phyloP scores from a whole-genome alignment of 2,329 filamentous ascomycete genomes.

The Macrophomina pseudophaseolina region DNA sequence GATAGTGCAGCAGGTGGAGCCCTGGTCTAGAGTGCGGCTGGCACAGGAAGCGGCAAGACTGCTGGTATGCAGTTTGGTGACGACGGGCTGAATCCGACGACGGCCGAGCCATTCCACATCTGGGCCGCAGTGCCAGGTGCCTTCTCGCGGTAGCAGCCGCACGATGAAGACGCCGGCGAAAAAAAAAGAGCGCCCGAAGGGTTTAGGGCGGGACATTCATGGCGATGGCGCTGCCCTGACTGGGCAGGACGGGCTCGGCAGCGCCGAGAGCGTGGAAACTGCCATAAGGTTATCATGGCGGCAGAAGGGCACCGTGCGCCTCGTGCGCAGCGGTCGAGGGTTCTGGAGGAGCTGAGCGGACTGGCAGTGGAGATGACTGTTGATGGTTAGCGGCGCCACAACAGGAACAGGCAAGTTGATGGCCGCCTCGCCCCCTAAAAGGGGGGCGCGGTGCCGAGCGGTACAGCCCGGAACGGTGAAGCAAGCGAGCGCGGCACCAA shows the following conservation, averaged over 20 bases:
- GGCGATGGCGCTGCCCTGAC: not conserved
- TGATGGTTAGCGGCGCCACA: not conserved
- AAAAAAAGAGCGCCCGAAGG: not conserved
- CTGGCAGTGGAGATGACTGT: constrained; percentile 18
- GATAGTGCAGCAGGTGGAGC: not conserved
- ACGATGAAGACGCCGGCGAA: not conserved
- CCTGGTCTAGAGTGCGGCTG: not conserved
- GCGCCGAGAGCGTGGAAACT: constrained; percentile 15
- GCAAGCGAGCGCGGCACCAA: not conserved
- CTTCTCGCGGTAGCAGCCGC: constrained; percentile 15
- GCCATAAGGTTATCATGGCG: constrained; percentile 7
- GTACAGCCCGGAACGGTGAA: constrained; percentile 5
- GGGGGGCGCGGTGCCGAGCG: not conserved
- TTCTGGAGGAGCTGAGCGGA: not conserved
- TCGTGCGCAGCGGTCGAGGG: not conserved
- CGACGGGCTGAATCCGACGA: not conserved
- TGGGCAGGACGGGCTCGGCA: not conserved
- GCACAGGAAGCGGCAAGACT: not conserved
- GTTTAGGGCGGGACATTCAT: not conserved
- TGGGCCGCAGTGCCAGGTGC: not conserved
- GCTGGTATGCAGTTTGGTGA: not conserved
- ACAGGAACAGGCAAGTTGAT: constrained; percentile 23
- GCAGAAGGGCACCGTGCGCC: not conserved
- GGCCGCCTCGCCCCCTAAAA: not conserved
- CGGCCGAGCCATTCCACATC: constrained; percentile 1